phyloP scores from a whole-genome alignment of 1,284 basidiomycete genomes.

The Tilletia indica region DNA sequence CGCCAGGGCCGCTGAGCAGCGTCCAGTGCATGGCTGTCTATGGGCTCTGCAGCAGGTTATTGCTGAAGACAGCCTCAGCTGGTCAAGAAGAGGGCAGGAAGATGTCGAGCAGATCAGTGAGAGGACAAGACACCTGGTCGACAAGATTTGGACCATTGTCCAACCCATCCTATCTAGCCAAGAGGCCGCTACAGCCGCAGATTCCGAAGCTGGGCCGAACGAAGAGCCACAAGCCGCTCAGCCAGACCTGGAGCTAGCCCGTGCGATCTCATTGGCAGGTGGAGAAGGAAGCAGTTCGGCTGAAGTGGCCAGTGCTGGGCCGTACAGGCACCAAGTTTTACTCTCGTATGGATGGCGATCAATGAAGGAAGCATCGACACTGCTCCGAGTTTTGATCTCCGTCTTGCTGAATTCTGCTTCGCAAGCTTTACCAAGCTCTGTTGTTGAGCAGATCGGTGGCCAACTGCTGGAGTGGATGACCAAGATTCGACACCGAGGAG shows the following conservation, averaged over 20 bases:
- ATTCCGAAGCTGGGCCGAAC: constrained; percentile 45
- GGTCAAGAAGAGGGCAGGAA: constrained; percentile 18
- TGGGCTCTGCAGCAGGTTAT: constrained; percentile 54
- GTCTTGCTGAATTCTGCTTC: not conserved
- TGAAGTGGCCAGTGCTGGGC: constrained; percentile 33
- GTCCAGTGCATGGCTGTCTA: constrained; percentile 54
- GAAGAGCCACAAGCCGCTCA: constrained; percentile 14
- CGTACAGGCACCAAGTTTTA: constrained; percentile 51
- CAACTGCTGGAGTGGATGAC: constrained; percentile 55
- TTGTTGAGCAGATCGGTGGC: constrained; percentile 42
- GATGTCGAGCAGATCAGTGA: constrained; percentile 37
- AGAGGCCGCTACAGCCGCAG: constrained; percentile 13
- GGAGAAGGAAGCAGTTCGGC: constrained; percentile 37
- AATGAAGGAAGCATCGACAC: constrained; percentile 55
- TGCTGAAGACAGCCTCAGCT: not conserved
- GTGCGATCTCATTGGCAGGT: constrained; percentile 36
- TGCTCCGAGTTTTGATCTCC: constrained; percentile 48
- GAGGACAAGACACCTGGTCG: constrained; percentile 35
- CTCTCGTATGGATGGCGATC: constrained; percentile 56
- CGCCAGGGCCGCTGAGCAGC: constrained; percentile 41
- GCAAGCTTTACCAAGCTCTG: constrained; percentile 22
- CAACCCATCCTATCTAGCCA: constrained; percentile 49
- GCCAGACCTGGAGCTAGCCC: constrained; percentile 28
- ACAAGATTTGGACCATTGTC: constrained; percentile 52
- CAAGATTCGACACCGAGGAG: constrained; percentile 55